Percentiles rank a stretch among this genome's conserved stretches.
These are phyloP conservation scores for Gonapodya prolifera DNA, from an alignment of 192 early-diverging fungal genomes.

Conservation along the genomic window DNA sequence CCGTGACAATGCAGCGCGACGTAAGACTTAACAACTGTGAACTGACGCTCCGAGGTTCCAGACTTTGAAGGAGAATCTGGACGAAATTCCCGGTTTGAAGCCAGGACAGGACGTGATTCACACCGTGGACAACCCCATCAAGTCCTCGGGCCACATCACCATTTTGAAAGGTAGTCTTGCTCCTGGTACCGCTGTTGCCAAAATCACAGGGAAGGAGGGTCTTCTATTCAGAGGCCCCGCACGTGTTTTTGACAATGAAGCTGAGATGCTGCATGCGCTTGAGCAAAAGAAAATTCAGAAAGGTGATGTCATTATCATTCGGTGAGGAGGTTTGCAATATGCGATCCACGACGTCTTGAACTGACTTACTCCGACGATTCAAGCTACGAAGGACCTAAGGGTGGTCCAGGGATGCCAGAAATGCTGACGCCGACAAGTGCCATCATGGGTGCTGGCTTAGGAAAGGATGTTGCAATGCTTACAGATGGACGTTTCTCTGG, in stretches of 20 bases:
- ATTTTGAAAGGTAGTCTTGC: constrained; percentile 90
- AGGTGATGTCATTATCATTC: constrained; percentile 87
- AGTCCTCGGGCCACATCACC: constrained; percentile 86
- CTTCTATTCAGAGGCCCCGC: constrained; percentile 77
- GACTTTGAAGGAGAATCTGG: constrained; percentile 87
- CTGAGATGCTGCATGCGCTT: constrained; percentile 79
- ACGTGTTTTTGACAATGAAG: constrained; percentile 84
- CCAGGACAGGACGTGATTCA: constrained; percentile 78
- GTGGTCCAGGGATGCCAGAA: constrained; percentile 98
- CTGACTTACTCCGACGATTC: too few relatives aligned
- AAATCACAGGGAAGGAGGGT: constrained; percentile 99
- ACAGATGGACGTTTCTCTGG: constrained; percentile 99
- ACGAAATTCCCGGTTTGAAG: constrained; percentile 56
- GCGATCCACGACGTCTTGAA: too few relatives aligned
- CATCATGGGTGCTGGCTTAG: constrained; percentile 98
- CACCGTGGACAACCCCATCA: constrained; percentile 76
- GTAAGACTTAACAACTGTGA: not conserved
- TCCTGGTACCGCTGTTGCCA: constrained; percentile 91
- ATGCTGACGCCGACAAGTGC: constrained; percentile 97
- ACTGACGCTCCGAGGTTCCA: too few relatives aligned
- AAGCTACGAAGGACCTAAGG: constrained; percentile 88
- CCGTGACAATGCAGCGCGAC: not conserved
- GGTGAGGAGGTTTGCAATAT: too few relatives aligned
- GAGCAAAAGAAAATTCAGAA: constrained; percentile 78
- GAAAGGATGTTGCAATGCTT: constrained; percentile 90